A percentile compares a stretch with the other conserved stretches of the same genome.
Conservation (phyloP, 1,139 yeast genomes). For the Wickerhamomyces sp. region DNA sequence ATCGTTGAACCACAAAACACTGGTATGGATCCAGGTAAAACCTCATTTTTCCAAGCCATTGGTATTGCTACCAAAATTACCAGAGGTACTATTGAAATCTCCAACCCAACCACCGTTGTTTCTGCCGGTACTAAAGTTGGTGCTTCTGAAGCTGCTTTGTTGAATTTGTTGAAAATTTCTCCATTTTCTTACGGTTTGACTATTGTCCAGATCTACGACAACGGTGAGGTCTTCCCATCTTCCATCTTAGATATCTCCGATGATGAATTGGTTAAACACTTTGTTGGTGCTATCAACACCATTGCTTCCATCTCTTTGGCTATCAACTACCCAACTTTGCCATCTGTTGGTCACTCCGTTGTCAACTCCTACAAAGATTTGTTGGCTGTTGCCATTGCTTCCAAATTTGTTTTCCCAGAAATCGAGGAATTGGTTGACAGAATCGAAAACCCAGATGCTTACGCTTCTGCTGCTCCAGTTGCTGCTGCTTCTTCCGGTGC, state of each 20-base stretch:
- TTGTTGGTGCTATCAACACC: constrained; percentile 86
- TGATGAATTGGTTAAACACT: constrained; percentile 90
- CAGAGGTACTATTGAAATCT: constrained; percentile 99
- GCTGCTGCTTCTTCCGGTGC: constrained; percentile 67
- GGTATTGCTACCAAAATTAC: constrained; percentile 99
- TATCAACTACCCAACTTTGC: constrained; percentile 98
- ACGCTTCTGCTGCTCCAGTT: constrained; percentile 94
- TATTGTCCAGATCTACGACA: constrained; percentile 95
- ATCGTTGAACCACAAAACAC: constrained; percentile 99
- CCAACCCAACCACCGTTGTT: constrained; percentile 94
- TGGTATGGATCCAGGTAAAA: constrained; percentile 99
- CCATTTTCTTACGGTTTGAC: constrained; percentile 99
- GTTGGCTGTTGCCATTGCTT: constrained; percentile 95
- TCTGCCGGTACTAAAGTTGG: constrained; percentile 85
- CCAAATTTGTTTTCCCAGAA: constrained; percentile 99
- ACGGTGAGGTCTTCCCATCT: constrained; percentile 97
- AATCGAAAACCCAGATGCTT: constrained; percentile 99
- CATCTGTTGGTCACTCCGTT: constrained; percentile 98
- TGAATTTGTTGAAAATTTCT: constrained; percentile 99
- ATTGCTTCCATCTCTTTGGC: constrained; percentile 97
- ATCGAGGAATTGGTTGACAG: constrained; percentile 99
- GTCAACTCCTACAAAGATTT: constrained; percentile 99
- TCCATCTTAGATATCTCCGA: constrained; percentile 97
- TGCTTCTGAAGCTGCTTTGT: constrained; percentile 98
- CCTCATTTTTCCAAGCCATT: constrained; percentile 99